Base-by-base conservation (phyloP, 441 rosid species). In the Eruca vesicaria region DNA sequence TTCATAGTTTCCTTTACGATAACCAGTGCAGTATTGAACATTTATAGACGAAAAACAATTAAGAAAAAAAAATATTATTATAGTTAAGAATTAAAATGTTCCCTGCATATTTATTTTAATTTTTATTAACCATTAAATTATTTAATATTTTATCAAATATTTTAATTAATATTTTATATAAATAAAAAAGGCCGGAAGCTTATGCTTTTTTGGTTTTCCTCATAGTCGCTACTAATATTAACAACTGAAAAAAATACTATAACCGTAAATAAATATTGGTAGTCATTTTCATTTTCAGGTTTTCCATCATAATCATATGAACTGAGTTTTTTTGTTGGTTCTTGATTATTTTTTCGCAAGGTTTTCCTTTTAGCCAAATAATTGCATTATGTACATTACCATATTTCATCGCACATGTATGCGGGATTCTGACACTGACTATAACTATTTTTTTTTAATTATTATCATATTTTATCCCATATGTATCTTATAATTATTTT, bases 221-320 rank as follows among this genome's bases (percentile, higher is more conserved):
- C n/a, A n/a, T n/a, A n/a, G n/a, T n/a, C n/a, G n/a, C n/a, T n/a
- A n/a, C n/a, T n/a, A n/a, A n/a, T n/a, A n/a, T n/a, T n/a, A n/a
- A 14, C 38, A 70, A 69, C 7, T 28, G 8, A 9, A 63, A 18
- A 28, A 36, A 19, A 75, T n/a, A n/a, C 2, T 26, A 28, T 19
- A 29, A 41, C 16, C 45, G 52, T n/a, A 23, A 32, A 50, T 28
- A 36, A 57, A 15, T 68, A 61, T 9, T 35, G 11, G 29, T 55
- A 61, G 77, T 66, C 62, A 20, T 18, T 36, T 48, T 15, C 16
- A n/a, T 6, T 50, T 71, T 77, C 67, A 57, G 67, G 61, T 63
- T 64, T 71, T 58, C 62, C 33, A 64, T 76, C 76, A 12, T 45
- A 20, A 76, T 41, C 79, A 55, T 4, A n/a, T 19, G 57, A 61